Evolutionary conservation across 345 rosid genomes (phyloP).

Genomic region (Geranium rotundifolium): DNA sequence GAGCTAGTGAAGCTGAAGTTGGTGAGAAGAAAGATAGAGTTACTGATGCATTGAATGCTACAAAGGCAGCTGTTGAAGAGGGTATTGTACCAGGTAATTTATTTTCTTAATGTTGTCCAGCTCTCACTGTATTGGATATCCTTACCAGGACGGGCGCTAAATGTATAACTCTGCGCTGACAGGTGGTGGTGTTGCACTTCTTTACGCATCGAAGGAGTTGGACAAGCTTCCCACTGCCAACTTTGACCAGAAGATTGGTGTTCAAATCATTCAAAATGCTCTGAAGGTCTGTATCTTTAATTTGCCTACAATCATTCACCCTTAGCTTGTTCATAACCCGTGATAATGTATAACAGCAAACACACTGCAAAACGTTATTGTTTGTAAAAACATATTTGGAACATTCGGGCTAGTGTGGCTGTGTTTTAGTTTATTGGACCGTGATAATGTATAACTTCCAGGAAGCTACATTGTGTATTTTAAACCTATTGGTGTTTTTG

Average conservation of each 20-base stretch:
- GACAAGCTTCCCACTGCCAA: constrained; percentile 77
- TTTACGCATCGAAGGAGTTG: constrained; percentile 79
- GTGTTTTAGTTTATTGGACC: no score
- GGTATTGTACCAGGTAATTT: constrained; percentile 84
- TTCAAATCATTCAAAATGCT: constrained; percentile 92
- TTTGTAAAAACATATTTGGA: no score
- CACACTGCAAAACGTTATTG: no score
- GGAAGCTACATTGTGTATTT: no score
- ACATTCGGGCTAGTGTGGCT: no score
- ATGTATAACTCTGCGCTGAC: not conserved
- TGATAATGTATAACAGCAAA: no score
- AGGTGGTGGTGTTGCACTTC: constrained; percentile 98
- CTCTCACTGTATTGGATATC: not conserved
- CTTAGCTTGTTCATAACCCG: not conserved
- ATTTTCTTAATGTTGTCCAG: not conserved
- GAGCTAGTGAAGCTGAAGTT: constrained; percentile 95
- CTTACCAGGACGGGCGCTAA: not conserved
- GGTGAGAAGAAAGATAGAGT: constrained; percentile 91
- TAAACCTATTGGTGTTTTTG: no score
- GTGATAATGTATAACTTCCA: no score
- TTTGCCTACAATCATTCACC: not conserved
- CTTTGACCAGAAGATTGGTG: constrained; percentile 90
- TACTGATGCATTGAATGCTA: constrained; percentile 91
- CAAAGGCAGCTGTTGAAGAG: constrained; percentile 99
- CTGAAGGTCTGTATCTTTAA: constrained; percentile 43